A percentile compares a stretch with the other conserved stretches of the same genome.
These are phyloP conservation scores for Phaseolus lunatus DNA, from an alignment of 306 rosid species.

Conservation along the genomic window DNA sequence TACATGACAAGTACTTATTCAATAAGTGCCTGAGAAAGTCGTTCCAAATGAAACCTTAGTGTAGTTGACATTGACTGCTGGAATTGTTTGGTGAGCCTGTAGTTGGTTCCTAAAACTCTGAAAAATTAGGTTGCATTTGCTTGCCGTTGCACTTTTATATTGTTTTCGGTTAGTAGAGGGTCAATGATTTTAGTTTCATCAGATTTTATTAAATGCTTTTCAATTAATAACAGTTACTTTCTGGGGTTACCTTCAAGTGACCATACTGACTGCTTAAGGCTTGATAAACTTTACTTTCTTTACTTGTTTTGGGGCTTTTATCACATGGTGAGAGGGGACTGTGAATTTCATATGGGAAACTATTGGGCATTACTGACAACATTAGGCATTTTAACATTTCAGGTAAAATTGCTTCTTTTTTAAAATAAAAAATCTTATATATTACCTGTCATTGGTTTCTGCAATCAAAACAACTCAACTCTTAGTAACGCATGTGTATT, in stretches of 20 bases:
- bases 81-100: background rate
- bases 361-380: background rate
- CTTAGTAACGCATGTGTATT: background rate
- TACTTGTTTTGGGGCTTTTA: background rate
- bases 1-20: background rate
- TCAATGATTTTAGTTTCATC: slow-evolving; percentile 4
- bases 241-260: background rate
- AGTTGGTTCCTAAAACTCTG: slow-evolving; percentile 3
- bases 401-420: background rate
- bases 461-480: background rate
- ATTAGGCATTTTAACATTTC: slow-evolving; percentile 24
- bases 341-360: background rate
- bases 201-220: slow-evolving; percentile 17
- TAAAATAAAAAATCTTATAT: no score
- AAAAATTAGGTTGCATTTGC: background rate
- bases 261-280: background rate
- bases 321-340: background rate
- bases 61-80: no score
- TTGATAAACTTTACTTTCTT: background rate
- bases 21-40: background rate
- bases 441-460: no score
- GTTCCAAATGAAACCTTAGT: background rate
- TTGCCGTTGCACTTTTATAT: background rate
- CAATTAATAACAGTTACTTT: slow-evolving; percentile 1
- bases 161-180: background rate